Evolutionary conservation across 148 eudicot species (phyloP).

Genomic region (Pharnaceum exiguum): DNA sequence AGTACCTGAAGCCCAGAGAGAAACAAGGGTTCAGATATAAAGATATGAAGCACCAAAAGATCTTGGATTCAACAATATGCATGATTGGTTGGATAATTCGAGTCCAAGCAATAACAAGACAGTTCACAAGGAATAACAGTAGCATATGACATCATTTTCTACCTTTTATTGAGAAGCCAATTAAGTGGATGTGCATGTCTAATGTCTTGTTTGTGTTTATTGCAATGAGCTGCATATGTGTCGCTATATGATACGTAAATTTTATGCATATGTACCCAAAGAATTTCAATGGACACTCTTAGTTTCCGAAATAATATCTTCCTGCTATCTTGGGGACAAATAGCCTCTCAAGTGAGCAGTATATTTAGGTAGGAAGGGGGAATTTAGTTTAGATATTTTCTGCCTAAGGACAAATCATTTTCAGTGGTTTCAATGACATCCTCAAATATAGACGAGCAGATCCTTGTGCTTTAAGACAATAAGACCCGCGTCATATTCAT

Average conservation of each 20-base stretch:
- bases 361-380: background rate
- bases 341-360: background rate
- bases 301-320: conserved; percentile 9
- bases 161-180: conserved; percentile 2
- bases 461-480: background rate
- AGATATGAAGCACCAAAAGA: background rate
- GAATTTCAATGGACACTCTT: background rate
- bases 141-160: background rate
- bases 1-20: conserved; percentile 13
- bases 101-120: conserved; percentile 3
- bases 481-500: background rate
- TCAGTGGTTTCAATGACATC: conserved; percentile 18
- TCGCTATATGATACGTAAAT: conserved; percentile 5
- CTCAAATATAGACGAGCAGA: conserved; percentile 1
- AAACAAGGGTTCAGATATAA: background rate
- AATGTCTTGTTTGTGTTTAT: background rate
- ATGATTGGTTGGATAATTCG: conserved; percentile 10
- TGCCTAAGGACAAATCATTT: conserved; percentile 9
- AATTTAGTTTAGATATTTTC: conserved; percentile 6
- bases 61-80: background rate
- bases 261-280: background rate
- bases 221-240: background rate
- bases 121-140: background rate
- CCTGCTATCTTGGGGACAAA: background rate
- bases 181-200: conserved; percentile 8